Base-by-base conservation (phyloP, 2,329 filamentous ascomycete genomes). In the Diaporthe australafricana region DNA sequence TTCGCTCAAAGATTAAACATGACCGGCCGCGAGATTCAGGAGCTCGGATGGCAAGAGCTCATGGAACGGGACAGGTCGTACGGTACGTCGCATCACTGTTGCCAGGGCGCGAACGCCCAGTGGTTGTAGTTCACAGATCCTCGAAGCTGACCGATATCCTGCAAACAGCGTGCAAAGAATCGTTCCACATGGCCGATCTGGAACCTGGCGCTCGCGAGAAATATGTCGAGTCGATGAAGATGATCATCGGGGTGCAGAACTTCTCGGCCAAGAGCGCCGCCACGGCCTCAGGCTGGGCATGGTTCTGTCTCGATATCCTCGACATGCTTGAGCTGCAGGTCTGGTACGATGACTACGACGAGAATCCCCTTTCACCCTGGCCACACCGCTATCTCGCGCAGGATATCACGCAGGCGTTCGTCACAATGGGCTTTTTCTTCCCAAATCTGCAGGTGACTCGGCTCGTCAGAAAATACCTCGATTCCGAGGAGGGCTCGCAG, bases 181-280 rank as follows among this genome's bases (percentile, higher is more conserved):
- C 79, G 35, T 87, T 84, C 78, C 85, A 87, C 70, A 77, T 79
- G 6, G 84, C 80, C 6, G 85, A 87, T 56, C 74, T 85, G 1
- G 82, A 84, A 60, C 81, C 83, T 0, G 78, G 81, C 4, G 80
- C 81, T 0, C 79, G 80, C 32, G 77, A 79, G 53, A 80, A 78
- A 66, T 85, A 84, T 73, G 60, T 77, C 1, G 81, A 85, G 66
- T 79, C 80, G 25, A 77, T 78, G 53, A 76, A 78, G 4, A 80
- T 86, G 70, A 75, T 83, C 38, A 74, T 76, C n/a, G 77, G 78
- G 4, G 75, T 77, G 48, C 76, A 80, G 8, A 77, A 74, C 8
- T 77, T 73, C 52, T 70, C 74, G 47, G 52, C 70, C 42, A 32
- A 67, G 22, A 45, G 69, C 48, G 48, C 68, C 63, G 32, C 72